Base-by-base conservation (phyloP, 768 basidiomycete genomes). In the Tephrocybe sp. region DNA sequence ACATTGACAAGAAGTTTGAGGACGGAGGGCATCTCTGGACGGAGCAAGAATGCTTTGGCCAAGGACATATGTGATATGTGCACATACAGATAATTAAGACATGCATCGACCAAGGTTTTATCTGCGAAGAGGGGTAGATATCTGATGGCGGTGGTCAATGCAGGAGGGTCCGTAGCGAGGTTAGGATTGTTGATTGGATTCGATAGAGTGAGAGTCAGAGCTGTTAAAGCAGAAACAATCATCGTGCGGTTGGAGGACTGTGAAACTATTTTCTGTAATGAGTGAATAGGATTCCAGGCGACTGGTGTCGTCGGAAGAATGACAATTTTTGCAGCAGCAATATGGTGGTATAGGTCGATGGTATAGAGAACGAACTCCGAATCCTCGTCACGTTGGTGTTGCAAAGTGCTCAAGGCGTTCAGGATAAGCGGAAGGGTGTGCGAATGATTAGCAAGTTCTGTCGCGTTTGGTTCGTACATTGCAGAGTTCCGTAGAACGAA, bases 401-500 rank as follows among this genome's bases (percentile, higher is more conserved):
- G 72, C 40, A 92, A 77, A 51, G 78, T 78, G 57, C 77, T 76
- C 47, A 96, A 70, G 0, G 86, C 76, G 36, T 80, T 78, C 51
- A 87, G 72, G 17, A 92, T 73, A 8, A 94, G 68, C 11, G 83
- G 77, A 47, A 84, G 71, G 2, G 87, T 87, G 38, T 83, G 80
- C 12, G 78, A 72, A 55, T 84, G 79, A 17, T 66, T 68, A 2
- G 78, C 68, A 23, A 94, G 71, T 51, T 86, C 82, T 35, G 72
- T 65, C 3, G 81, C 79, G 57, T 91, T 92, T 45, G 74, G 72
- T 39, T 86, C 83, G 53, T 84, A 78, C 38, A 87, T 68, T n/a
- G 85, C 79, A 5, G 85, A 78, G 65, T 97, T 97, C n/a, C 94
- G 82, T 36, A 99, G 75, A 51, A 97, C 75, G 56, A 90, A 86